Conservation (phyloP, 352 stramenopile genomes). For the Phytophthora sansomeana region DNA sequence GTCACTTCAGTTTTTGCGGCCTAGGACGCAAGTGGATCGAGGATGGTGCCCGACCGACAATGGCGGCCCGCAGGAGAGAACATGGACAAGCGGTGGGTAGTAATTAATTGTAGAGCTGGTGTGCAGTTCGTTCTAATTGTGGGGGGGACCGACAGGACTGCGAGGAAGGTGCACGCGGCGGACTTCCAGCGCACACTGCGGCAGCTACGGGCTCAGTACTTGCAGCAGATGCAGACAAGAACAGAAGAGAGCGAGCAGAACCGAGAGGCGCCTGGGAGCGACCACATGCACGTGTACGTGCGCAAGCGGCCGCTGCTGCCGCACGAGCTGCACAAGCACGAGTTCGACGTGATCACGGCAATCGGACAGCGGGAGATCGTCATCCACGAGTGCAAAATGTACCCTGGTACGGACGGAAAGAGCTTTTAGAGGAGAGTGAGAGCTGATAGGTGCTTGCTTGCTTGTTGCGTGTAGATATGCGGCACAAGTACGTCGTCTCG, state of each 20-base stretch:
- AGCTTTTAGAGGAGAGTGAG: not conserved
- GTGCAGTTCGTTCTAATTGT: too few species aligned
- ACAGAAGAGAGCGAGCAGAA: conserved; percentile 11
- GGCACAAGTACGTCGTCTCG: conserved; percentile 86
- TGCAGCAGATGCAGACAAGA: conserved; percentile 31
- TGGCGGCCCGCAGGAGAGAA: conserved; percentile 70
- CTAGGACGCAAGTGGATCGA: not conserved
- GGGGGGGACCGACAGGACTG: conserved; percentile 44
- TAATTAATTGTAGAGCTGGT: not conserved
- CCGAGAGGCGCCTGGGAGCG: conserved; percentile 33
- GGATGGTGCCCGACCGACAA: conserved; percentile 72
- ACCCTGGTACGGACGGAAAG: conserved; percentile 48
- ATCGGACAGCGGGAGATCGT: conserved; percentile 67
- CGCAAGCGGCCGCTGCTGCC: conserved; percentile 89
- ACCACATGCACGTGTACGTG: conserved; percentile 86
- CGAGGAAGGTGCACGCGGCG: conserved; percentile 66
- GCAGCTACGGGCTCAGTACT: conserved; percentile 53
- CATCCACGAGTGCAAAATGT: conserved; percentile 92
- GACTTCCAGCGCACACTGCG: conserved; percentile 61
- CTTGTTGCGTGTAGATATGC: conserved; percentile 71
- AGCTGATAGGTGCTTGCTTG: conserved; percentile 3
- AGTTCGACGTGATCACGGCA: conserved; percentile 90
- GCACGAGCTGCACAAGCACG: conserved; percentile 85
- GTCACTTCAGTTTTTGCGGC: conserved; percentile 18
- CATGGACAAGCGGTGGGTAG: conserved; percentile 76